Evolutionary conservation across 2,329 filamentous ascomycete species (phyloP), one percentile per base, ranked within the genome.

Genomic region (Penicillium occitanis): DNA sequence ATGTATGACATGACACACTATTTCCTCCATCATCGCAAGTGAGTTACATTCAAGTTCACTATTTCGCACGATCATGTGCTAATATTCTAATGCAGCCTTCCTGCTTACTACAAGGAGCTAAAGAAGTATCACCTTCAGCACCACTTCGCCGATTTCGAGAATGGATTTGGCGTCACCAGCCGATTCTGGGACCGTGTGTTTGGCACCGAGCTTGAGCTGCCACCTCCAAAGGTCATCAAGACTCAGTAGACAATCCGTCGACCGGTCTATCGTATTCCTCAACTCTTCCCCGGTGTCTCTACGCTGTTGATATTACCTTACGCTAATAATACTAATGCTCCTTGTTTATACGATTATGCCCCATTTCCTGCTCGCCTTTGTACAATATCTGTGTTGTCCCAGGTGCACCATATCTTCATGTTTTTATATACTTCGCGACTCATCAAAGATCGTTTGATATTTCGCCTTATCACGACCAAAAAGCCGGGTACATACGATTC

Each of bases 111-210:
- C 82, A 91, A 91, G 80, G 85, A 88, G 70, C 87, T 98, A 73
- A 99, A 99, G 88, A 98, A 97, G 80, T 96, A 97, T 76, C 95
- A 99, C 76, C 88, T 99, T 35, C 88, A 93, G 77, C 95, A 99
- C 77, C 95, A 99, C 81, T 99, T 97, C 79, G 92, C 95, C 68
- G 95, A 99, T 78, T 99, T 96, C 77, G 91, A 99, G 79, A 94
- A 97, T 70, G 95, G 95, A 62, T 99, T 98, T 73, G 95, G 95
- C 65, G 94, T 99, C 61, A 97, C 94, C 37, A 97, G 91, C 83
- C 88, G 90, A 70, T 97, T 99, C 84, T 99, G 95, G 95, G 95
- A 99, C 78, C 83, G 82, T 60, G 81, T 99, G 6, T 99, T 99
- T 76, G 92, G 93, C 70, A 99, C 95, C 1, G 90, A 96, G 80